A percentile compares a stretch with the other conserved stretches of the same genome.
These are phyloP conservation scores for Plectosphaerella plurivora DNA, from an alignment of 2,329 filamentous ascomycete genomes.

Conservation along the genomic window DNA sequence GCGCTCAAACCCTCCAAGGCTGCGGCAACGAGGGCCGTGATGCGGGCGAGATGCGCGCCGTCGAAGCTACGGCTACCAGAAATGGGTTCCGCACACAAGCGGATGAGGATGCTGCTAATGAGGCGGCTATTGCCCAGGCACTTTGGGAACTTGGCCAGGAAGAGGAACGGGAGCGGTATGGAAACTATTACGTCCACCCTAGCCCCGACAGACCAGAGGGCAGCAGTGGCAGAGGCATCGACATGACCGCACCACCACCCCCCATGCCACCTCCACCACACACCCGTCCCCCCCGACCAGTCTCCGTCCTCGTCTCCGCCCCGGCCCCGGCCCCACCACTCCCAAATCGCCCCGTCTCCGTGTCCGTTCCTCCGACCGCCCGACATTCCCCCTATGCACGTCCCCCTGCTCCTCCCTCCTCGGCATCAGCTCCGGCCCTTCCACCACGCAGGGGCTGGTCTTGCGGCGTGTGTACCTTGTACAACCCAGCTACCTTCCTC, in stretches of 20 bases:
- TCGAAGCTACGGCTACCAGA: constrained; percentile 57
- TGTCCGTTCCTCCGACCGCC: constrained; percentile 1
- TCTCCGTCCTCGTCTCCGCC: background rate
- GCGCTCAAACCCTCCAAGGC: constrained; percentile 62
- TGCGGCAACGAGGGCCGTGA: constrained; percentile 67
- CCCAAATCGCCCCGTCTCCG: background rate
- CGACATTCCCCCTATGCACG: background rate
- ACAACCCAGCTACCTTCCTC: constrained; percentile 45
- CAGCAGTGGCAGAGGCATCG: constrained; percentile 18
- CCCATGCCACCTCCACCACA: constrained; percentile 5
- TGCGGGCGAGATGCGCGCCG: constrained; percentile 60
- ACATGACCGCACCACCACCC: constrained; percentile 5
- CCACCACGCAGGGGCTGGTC: constrained; percentile 35
- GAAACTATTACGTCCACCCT: constrained; percentile 45
- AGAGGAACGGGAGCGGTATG: constrained; percentile 57
- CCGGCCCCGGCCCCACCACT: background rate
- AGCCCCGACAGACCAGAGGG: constrained; percentile 49
- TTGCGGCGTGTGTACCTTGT: constrained; percentile 52
- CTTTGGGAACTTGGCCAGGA: constrained; percentile 84
- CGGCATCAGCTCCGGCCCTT: background rate
- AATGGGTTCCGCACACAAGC: constrained; percentile 80
- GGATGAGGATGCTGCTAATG: constrained; percentile 85
- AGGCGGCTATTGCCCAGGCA: constrained; percentile 79
- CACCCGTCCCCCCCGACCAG: background rate
- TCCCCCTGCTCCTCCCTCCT: too few species aligned